Evolutionary conservation across 371 early-diverging fungal species (phyloP).

Genomic region (Mucor irregularis): DNA sequence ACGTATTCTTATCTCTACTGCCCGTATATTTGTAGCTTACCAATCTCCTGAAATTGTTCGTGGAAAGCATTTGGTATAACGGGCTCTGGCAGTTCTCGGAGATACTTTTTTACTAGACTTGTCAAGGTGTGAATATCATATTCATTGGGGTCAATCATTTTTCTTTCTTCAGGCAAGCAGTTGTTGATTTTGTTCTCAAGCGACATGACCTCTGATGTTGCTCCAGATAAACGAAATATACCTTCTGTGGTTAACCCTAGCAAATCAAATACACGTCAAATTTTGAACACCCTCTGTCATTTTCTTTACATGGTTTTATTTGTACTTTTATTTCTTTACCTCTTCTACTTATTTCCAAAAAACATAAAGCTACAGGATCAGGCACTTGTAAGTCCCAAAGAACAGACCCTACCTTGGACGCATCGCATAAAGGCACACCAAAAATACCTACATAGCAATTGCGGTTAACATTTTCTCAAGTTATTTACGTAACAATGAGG

Average conservation of each 20-base stretch:
- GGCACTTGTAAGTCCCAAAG: conserved; percentile 23
- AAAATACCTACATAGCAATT: conserved; percentile 19
- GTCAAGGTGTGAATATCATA: conserved; percentile 49
- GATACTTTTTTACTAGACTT: conserved; percentile 46
- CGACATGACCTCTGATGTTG: conserved; percentile 36
- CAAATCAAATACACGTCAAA: neutral
- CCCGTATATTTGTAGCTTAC: neutral
- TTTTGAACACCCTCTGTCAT: too few species aligned
- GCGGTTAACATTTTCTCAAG: neutral
- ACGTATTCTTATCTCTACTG: too few species aligned
- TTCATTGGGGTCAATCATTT: conserved; percentile 25
- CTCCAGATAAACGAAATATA: conserved; percentile 49
- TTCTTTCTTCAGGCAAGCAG: conserved; percentile 29
- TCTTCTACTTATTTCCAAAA: conserved; percentile 22
- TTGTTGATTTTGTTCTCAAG: conserved; percentile 35
- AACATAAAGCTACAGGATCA: conserved; percentile 25
- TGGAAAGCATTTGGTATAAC: conserved; percentile 43
- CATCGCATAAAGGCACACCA: conserved; percentile 24
- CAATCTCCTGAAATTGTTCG: conserved; percentile 22
- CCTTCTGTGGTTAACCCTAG: conserved; percentile 31
- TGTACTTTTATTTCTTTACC: conserved; percentile 7
- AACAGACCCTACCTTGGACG: conserved; percentile 19
- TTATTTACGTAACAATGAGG: neutral
- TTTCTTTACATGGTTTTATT: too few species aligned
- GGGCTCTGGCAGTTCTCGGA: conserved; percentile 42